A percentile compares a stretch with the other conserved stretches of the same genome.
Conservation (phyloP, 805 yeast species). For the Lachancea cidri region DNA sequence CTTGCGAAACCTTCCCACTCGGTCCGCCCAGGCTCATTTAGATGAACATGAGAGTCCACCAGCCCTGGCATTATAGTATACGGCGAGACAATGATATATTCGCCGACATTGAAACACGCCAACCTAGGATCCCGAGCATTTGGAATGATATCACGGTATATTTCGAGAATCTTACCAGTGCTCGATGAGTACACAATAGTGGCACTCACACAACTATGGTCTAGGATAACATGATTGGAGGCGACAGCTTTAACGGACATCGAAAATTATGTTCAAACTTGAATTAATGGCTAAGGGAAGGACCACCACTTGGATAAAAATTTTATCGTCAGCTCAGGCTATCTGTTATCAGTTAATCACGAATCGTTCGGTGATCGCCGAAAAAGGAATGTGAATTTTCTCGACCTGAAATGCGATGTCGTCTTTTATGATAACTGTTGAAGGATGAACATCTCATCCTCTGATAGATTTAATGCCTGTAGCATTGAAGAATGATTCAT, state of each 20-base stretch:
- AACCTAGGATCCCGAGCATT: constrained; percentile 38
- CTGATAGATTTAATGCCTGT: constrained; percentile 17
- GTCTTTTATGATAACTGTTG: constrained; percentile 18
- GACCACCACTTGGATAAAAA: constrained; percentile 18
- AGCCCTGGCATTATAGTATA: constrained; percentile 77
- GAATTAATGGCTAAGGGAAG: not conserved
- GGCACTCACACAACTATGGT: constrained; percentile 46
- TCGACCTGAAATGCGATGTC: not conserved
- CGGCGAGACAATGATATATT: constrained; percentile 55
- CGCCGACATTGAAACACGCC: constrained; percentile 38
- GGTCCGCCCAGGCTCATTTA: constrained; percentile 96
- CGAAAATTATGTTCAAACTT: not conserved
- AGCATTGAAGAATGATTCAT: constrained; percentile 21
- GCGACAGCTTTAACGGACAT: constrained; percentile 45
- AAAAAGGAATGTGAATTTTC: not conserved
- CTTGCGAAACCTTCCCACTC: constrained; percentile 99
- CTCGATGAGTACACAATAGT: constrained; percentile 56
- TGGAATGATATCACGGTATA: constrained; percentile 37
- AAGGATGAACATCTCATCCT: constrained; percentile 23
- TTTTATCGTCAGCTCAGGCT: no score
- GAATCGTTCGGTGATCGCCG: not conserved
- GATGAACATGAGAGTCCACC: constrained; percentile 90
- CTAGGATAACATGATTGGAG: constrained; percentile 52
- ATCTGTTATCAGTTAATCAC: not conserved
- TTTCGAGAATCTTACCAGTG: constrained; percentile 54